Evolutionary conservation across 345 rosid species (phyloP).

Genomic region (Hypericum perforatum): DNA sequence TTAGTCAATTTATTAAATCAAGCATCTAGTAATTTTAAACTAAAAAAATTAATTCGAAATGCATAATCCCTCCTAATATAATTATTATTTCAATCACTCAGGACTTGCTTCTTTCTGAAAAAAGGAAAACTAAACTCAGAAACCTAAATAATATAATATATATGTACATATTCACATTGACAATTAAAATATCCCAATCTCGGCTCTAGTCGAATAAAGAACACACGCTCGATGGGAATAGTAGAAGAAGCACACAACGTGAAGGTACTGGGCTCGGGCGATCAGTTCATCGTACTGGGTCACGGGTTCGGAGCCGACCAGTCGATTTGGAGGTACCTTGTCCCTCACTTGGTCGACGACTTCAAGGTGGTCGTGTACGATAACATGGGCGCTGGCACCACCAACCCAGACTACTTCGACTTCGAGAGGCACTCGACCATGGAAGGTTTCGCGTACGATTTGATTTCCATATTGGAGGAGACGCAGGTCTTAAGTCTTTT

Average conservation of each 20-base stretch:
- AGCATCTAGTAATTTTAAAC: too few species aligned
- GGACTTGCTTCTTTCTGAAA: too few species aligned
- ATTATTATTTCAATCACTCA: too few species aligned
- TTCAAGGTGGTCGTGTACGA: slow-evolving; percentile 1
- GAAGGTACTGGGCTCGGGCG: slow-evolving; percentile 1
- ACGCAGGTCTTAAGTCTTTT: too few species aligned
- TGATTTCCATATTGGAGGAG: slow-evolving; percentile 3
- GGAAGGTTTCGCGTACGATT: slow-evolving; percentile 4
- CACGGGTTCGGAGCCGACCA: slow-evolving; percentile 10
- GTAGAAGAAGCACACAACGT: slow-evolving; percentile 4
- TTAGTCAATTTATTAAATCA: too few species aligned
- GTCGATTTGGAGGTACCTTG: slow-evolving; percentile 5
- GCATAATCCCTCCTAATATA: too few species aligned
- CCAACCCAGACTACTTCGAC: slow-evolving; percentile 7
- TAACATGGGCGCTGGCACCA: slow-evolving; percentile 7
- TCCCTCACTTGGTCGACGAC: slow-evolving; percentile 6
- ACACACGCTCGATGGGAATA: neutral
- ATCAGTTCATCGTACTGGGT: slow-evolving; percentile 1
- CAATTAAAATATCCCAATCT: too few species aligned
- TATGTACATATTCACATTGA: too few species aligned
- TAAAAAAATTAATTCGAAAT: too few species aligned
- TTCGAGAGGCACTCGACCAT: slow-evolving; percentile 1
- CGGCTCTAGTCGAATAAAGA: neutral
- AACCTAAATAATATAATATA: too few species aligned
- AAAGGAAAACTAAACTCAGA: too few species aligned